These are phyloP conservation scores for Daedaleopsis sinensis DNA, from an alignment of 768 basidiomycete genomes.

Conservation along the genomic window DNA sequence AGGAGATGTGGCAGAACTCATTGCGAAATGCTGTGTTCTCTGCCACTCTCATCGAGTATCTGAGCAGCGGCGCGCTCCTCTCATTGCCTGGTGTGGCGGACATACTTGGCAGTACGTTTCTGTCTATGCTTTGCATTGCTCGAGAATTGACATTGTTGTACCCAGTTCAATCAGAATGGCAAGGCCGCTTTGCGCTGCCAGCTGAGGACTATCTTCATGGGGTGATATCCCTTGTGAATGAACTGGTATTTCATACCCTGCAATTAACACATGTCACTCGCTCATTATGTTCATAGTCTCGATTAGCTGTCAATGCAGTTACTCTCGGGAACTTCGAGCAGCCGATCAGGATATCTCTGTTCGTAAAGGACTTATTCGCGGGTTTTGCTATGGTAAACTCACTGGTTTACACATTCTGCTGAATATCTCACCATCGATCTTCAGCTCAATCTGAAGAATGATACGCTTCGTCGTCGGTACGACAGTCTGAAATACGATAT, in stretches of 20 bases:
- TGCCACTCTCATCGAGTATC: conserved; percentile 66
- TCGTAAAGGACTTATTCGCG: conserved; percentile 81
- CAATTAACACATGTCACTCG: background rate
- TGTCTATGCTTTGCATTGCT: background rate
- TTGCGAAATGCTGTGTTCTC: conserved; percentile 68
- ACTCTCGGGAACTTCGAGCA: conserved; percentile 81
- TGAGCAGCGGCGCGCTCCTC: conserved; percentile 59
- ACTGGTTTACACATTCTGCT: too few relatives aligned
- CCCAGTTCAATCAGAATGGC: conserved; percentile 71
- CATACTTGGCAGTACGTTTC: conserved; percentile 66
- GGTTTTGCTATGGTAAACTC: conserved; percentile 75
- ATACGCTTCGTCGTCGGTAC: conserved; percentile 71
- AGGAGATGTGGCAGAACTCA: conserved; percentile 79
- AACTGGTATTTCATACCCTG: conserved; percentile 54
- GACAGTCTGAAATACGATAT: conserved; percentile 86
- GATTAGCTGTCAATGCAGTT: conserved; percentile 80
- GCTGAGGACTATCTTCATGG: conserved; percentile 85
- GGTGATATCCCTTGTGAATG: conserved; percentile 76
- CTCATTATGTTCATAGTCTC: conserved; percentile 49
- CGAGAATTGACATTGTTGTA: background rate
- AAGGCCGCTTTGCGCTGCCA: conserved; percentile 60
- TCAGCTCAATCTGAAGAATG: conserved; percentile 84
- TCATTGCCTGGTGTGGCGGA: conserved; percentile 54
- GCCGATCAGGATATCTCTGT: conserved; percentile 74
- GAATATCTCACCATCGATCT: too few relatives aligned